These are phyloP conservation scores for Solanum pimpinellifolium DNA, from an alignment of 257 asterid species.

Conservation along the genomic window DNA sequence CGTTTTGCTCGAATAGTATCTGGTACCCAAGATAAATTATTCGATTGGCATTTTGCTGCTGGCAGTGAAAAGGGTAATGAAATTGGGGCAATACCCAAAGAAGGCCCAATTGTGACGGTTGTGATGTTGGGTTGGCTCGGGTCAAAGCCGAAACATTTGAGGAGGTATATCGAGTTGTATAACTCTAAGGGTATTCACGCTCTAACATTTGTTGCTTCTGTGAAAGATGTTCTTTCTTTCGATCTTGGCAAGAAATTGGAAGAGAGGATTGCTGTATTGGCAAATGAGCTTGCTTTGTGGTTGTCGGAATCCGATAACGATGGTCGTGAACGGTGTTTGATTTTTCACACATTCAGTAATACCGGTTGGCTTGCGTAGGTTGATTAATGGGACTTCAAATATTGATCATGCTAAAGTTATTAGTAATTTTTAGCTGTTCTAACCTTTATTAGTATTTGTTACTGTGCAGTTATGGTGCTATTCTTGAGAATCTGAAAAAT, in stretches of 20 bases:
- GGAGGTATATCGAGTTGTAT: slow-evolving; percentile 58
- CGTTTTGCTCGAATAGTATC: slow-evolving; percentile 21
- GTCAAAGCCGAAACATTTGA: slow-evolving; percentile 56
- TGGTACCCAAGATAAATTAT: slow-evolving; percentile 8
- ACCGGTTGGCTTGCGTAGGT: slow-evolving; percentile 98
- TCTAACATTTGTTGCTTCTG: slow-evolving; percentile 63
- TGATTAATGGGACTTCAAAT: slow-evolving; percentile 12
- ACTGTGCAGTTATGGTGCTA: slow-evolving; percentile 60
- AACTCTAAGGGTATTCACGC: slow-evolving; percentile 59
- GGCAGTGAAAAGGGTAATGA: not conserved
- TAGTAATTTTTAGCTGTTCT: not conserved
- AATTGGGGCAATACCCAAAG: not conserved
- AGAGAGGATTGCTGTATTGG: slow-evolving; percentile 35
- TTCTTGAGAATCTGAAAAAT: slow-evolving; percentile 48
- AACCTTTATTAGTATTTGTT: not conserved
- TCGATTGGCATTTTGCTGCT: slow-evolving; percentile 33
- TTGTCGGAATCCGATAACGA: slow-evolving; percentile 29
- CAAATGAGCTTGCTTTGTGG: slow-evolving; percentile 56
- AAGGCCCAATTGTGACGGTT: slow-evolving; percentile 52
- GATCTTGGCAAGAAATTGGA: slow-evolving; percentile 64
- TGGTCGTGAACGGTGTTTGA: slow-evolving; percentile 48
- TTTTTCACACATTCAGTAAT: slow-evolving; percentile 81
- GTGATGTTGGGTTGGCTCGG: slow-evolving; percentile 93
- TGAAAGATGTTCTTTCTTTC: slow-evolving; percentile 51
- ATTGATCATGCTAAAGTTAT: not conserved